These are phyloP conservation scores for Rhodomyrtus psidioides DNA, from an alignment of 441 rosid genomes.

Conservation along the genomic window DNA sequence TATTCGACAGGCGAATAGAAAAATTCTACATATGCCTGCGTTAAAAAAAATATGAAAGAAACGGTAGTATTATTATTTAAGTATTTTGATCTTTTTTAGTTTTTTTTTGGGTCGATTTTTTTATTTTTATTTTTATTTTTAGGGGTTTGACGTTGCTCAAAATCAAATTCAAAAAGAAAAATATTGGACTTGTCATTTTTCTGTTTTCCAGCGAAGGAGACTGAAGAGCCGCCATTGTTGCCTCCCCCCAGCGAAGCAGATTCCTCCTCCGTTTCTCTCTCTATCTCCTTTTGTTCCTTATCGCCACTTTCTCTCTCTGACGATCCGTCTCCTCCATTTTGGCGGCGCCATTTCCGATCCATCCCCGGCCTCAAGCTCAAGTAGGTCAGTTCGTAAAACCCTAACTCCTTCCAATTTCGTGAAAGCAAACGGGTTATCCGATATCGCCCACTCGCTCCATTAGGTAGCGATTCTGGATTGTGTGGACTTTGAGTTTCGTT, in stretches of 20 bases:
- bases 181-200: background rate
- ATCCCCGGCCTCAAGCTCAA: background rate
- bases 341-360: background rate
- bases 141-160: background rate
- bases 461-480: background rate
- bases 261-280: background rate
- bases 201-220: background rate
- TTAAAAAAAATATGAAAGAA: background rate
- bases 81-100: background rate
- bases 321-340: background rate
- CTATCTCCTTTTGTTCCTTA: background rate
- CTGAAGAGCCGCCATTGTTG: background rate
- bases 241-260: background rate
- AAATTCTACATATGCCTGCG: background rate
- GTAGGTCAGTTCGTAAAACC: background rate
- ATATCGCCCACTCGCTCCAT: background rate
- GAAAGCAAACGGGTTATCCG: background rate
- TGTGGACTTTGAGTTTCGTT: background rate
- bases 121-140: too few species aligned
- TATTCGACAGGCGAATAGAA: background rate
- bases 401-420: background rate
- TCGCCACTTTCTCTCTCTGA: background rate
- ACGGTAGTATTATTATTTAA: background rate
- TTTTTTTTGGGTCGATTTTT: too few species aligned
- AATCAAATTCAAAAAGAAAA: too few species aligned